phyloP scores from a whole-genome alignment of 306 rosid species.

The Delonix regia region DNA sequence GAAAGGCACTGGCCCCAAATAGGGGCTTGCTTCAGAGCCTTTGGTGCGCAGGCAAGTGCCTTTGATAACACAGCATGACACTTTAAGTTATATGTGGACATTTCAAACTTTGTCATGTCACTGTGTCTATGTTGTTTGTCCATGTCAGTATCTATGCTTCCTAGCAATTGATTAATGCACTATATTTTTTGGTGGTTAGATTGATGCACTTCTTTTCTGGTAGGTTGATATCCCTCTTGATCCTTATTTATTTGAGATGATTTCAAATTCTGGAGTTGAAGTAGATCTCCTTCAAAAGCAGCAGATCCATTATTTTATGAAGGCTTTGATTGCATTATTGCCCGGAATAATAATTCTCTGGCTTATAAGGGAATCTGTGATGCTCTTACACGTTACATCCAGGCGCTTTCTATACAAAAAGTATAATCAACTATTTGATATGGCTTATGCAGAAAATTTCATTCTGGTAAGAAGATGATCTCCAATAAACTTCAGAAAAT shows the following conservation, averaged over 20 bases:
- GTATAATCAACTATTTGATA: slow-evolving; percentile 87
- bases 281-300: slow-evolving; percentile 91
- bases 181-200: neutral
- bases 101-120: neutral
- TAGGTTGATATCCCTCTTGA: slow-evolving; percentile 97
- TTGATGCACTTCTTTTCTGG: slow-evolving; percentile 39
- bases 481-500: slow-evolving; percentile 11
- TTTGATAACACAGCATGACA: neutral
- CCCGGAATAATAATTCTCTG: slow-evolving; percentile 91
- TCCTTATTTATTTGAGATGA: slow-evolving; percentile 87
- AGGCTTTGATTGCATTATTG: slow-evolving; percentile 73
- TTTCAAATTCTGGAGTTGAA: slow-evolving; percentile 88
- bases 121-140: neutral
- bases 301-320: slow-evolving; percentile 87
- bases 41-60: too few relatives aligned
- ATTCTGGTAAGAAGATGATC: slow-evolving; percentile 64
- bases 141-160: neutral
- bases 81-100: neutral
- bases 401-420: slow-evolving; percentile 85
- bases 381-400: slow-evolving; percentile 73
- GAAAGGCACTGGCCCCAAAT: neutral
- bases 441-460: slow-evolving; percentile 93
- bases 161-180: neutral
- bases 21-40: too few relatives aligned
- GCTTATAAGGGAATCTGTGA: slow-evolving; percentile 78